Evolutionary conservation across 2,329 filamentous ascomycete species (phyloP).

Genomic region (Colletotrichum endophyticum): DNA sequence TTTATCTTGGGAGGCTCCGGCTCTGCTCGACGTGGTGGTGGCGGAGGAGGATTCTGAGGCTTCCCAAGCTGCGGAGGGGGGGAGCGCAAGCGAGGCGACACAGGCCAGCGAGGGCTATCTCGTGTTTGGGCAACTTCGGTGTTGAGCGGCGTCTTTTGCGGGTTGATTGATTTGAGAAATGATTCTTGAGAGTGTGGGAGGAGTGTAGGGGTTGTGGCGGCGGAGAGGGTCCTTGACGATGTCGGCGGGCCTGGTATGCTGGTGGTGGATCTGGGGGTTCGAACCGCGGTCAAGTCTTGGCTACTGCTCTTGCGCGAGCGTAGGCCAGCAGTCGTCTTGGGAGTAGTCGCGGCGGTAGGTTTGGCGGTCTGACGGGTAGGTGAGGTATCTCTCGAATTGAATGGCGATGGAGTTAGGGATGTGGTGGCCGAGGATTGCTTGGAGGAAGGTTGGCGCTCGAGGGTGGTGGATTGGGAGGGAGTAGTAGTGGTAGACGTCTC

Average conservation of each 20-base stretch:
- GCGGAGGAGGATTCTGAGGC: conserved; percentile 44
- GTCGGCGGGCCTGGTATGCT: conserved; percentile 65
- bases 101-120: conserved; percentile 74
- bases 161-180: conserved; percentile 63
- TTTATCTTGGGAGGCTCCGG: conserved; percentile 57
- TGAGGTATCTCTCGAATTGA: conserved; percentile 51
- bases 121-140: conserved; percentile 47
- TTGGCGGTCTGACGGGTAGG: conserved; percentile 45
- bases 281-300: conserved; percentile 68
- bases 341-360: conserved; percentile 36
- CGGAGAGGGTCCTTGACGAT: conserved; percentile 71
- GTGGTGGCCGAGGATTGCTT: conserved; percentile 41
- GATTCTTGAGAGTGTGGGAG: conserved; percentile 66
- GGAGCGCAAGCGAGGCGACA: conserved; percentile 78
- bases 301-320: conserved; percentile 70
- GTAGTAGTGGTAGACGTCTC: conserved; percentile 24
- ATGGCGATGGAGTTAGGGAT: conserved; percentile 40
- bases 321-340: conserved; percentile 37
- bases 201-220: conserved; percentile 70
- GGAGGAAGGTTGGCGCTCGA: conserved; percentile 31
- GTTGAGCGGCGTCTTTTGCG: conserved; percentile 63
- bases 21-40: conserved; percentile 49
- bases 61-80: conserved; percentile 67
- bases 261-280: conserved; percentile 52
- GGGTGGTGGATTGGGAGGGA: conserved; percentile 29